Evolutionary conservation across 192 early-diverging fungal species (phyloP), one percentile per base, ranked within the genome.

Genomic region (Coemansia pectinata): DNA sequence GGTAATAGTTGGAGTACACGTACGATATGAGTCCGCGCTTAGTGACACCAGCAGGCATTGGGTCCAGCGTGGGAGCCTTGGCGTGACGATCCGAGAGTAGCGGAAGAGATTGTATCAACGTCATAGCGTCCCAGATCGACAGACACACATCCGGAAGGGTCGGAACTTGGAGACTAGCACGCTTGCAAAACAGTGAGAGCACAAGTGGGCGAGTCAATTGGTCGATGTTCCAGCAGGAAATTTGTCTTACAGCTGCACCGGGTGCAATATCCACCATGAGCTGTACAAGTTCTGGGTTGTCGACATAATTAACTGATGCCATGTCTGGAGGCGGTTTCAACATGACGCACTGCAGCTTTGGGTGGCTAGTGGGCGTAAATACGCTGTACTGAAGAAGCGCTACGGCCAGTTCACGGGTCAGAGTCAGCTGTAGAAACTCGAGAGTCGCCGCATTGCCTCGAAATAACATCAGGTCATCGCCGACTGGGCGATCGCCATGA

Each of bases 381-480:
- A 67, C 39, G 12, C 27, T 23, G 6, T 12, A n/a, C 5, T 39
- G 34, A 15, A 27, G 19, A 25, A 67, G 53, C 36, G 55, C 55
- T 3, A 9, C 25, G 0, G 41, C 23, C 17, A 58, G 19, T 31
- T 67, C 29, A 29, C 5, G 10, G 40, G 52, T 53, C 11, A 31
- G 50, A 9, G 17, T 25, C 17, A 67, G 21, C 34, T 67, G 55
- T 4, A 67, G 48, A 17, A 29, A 10, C 27, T 67, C 65, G 5
- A 67, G 23, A 31, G 53, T 40, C 14, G 34, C 33, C 34, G 4
- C 8, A 25, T 67, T 67, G 9, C 53, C 53, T 12, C 53, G 19
- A 31, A 67, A 58, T 19, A 67, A 19, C 2, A 23, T 25, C 44
- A 6, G 17, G 48, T 67, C 65, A 15, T 67, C 40, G 65, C 39